Evolutionary conservation across 495 filamentous ascomycete species (phyloP).

Genomic region (Aspergillus taichungensis): DNA sequence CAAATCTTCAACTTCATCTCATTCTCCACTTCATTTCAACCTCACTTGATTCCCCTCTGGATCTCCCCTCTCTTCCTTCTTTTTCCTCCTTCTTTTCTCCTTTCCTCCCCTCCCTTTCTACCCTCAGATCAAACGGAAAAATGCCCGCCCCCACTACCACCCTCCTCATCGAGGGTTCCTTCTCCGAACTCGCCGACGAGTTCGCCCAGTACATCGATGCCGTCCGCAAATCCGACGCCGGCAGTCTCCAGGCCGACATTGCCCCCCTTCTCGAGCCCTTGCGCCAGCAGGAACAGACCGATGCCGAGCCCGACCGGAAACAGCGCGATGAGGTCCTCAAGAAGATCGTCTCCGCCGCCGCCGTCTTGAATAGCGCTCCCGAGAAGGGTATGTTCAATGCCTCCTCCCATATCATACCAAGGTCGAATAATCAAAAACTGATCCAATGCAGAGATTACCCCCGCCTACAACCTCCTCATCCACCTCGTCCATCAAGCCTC

Average conservation of each 20-base stretch:
- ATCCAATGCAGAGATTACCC: slow-evolving; percentile 62
- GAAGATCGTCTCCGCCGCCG: slow-evolving; percentile 70
- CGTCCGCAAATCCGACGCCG: slow-evolving; percentile 45
- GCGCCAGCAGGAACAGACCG: slow-evolving; percentile 40
- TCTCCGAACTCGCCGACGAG: slow-evolving; percentile 81
- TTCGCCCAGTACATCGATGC: slow-evolving; percentile 75
- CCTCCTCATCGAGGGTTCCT: slow-evolving; percentile 84
- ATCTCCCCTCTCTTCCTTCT: slow-evolving; percentile 10
- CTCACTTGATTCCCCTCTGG: neutral
- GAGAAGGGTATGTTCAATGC: slow-evolving; percentile 79
- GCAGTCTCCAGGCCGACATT: slow-evolving; percentile 59
- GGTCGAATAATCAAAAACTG: slow-evolving; percentile 11
- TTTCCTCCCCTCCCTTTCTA: slow-evolving; percentile 3
- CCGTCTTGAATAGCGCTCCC: slow-evolving; percentile 65
- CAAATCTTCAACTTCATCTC: slow-evolving; percentile 19
- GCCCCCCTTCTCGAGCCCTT: slow-evolving; percentile 58
- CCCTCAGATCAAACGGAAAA: slow-evolving; percentile 14
- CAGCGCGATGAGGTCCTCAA: slow-evolving; percentile 81
- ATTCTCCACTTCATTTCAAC: slow-evolving; percentile 11
- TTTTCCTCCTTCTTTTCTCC: slow-evolving; percentile 16
- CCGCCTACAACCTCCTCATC: slow-evolving; percentile 91
- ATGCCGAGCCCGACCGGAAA: slow-evolving; percentile 39
- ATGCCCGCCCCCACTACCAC: slow-evolving; percentile 49
- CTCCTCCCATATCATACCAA: slow-evolving; percentile 1
- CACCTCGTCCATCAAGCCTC: slow-evolving; percentile 82